A percentile compares a stretch with the other conserved stretches of the same genome.
phyloP scores from a whole-genome alignment of 176 grass and related monocot species.

The Miscanthus lutarioriparius region DNA sequence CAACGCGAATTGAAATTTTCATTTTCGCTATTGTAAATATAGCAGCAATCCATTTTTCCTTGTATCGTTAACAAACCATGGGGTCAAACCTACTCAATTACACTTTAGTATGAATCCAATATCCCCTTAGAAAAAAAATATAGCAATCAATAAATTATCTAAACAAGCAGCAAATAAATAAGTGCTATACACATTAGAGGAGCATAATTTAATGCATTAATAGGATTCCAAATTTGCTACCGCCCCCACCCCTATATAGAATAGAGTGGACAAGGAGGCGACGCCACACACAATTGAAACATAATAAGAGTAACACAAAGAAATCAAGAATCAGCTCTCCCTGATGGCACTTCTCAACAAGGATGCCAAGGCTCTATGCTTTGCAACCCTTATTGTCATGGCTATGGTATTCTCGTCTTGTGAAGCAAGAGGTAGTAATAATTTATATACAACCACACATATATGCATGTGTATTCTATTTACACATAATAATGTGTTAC shows the following conservation, averaged over 20 bases:
- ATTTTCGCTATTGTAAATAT: too few species aligned
- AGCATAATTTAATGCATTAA: background rate
- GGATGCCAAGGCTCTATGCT: background rate
- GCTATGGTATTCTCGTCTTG: background rate
- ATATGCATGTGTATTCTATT: too few species aligned
- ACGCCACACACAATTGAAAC: too few species aligned
- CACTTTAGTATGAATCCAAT: too few species aligned
- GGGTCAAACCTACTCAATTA: background rate
- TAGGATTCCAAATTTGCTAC: background rate
- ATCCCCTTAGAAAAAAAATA: background rate
- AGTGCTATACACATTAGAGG: background rate
- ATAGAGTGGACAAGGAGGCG: too few species aligned
- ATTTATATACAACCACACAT: too few species aligned
- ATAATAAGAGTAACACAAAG: background rate
- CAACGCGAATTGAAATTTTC: too few species aligned
- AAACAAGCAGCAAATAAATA: background rate
- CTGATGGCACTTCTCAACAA: background rate
- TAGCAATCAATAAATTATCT: background rate
- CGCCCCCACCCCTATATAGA: too few species aligned
- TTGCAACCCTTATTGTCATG: background rate
- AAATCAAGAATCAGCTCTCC: background rate
- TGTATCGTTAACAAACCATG: too few species aligned
- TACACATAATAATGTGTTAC: too few species aligned
- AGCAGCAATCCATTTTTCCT: too few species aligned
- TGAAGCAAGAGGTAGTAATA: too few species aligned